Evolutionary conservation across 371 early-diverging fungal genomes (phyloP).

Genomic region (Rhizopus arrhizus): DNA sequence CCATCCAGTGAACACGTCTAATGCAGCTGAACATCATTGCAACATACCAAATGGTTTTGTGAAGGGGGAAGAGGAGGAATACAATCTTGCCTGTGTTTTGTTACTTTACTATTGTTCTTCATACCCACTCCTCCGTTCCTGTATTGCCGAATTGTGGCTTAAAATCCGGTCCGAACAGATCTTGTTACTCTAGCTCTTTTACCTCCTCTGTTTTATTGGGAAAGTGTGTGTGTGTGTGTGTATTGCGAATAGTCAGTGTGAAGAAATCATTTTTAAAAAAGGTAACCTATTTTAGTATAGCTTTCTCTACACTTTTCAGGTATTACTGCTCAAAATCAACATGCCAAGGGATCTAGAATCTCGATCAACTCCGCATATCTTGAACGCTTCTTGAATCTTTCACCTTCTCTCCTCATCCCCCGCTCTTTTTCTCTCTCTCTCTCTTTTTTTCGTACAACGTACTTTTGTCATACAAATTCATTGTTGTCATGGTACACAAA

Average conservation of each 20-base stretch:
- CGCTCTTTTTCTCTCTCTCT: no score
- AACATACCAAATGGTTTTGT: slow-evolving; percentile 36
- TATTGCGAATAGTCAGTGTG: no score
- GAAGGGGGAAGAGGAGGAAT: slow-evolving; percentile 42
- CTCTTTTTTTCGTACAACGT: no score
- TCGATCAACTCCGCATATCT: no score
- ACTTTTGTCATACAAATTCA: neutral
- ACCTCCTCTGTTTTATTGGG: no score
- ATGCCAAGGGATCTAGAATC: no score
- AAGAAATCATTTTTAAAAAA: no score
- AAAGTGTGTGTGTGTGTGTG: no score
- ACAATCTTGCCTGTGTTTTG: neutral
- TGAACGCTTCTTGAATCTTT: no score
- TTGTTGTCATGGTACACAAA: neutral
- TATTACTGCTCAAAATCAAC: neutral
- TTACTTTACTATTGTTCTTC: neutral
- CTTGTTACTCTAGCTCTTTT: neutral
- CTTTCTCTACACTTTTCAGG: neutral
- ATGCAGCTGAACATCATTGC: neutral
- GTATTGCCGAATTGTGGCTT: neutral
- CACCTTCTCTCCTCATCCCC: no score
- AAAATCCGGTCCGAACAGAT: neutral
- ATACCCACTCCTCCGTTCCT: neutral
- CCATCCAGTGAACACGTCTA: neutral
- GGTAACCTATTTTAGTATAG: no score